A percentile compares a stretch with the other conserved stretches of the same genome.
phyloP scores from a whole-genome alignment of 192 early-diverging fungal genomes.

The Coemansia umbellata region DNA sequence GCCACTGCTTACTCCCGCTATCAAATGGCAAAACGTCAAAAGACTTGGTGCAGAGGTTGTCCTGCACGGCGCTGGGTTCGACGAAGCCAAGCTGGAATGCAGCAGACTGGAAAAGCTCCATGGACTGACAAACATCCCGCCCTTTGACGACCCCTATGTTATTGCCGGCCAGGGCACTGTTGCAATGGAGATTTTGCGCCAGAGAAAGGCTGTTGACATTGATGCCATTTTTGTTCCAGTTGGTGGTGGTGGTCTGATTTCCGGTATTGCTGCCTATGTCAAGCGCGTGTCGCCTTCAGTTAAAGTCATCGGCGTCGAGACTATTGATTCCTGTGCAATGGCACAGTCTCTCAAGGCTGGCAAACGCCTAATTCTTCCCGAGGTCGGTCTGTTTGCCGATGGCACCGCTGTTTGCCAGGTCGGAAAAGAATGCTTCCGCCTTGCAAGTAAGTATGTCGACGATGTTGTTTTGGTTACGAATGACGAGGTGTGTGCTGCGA shows the following conservation, averaged over 20 bases:
- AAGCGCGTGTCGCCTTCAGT: slow-evolving; percentile 86
- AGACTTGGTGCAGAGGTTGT: slow-evolving; percentile 88
- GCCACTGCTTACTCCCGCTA: slow-evolving; percentile 73
- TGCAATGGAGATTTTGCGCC: slow-evolving; percentile 79
- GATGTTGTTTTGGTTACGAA: slow-evolving; percentile 88
- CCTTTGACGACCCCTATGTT: slow-evolving; percentile 96
- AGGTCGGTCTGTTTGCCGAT: slow-evolving; percentile 96
- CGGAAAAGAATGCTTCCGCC: slow-evolving; percentile 82
- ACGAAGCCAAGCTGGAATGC: slow-evolving; percentile 89
- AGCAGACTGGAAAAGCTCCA: slow-evolving; percentile 62
- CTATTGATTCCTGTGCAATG: slow-evolving; percentile 88
- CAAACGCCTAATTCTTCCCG: slow-evolving; percentile 61
- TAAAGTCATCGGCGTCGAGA: slow-evolving; percentile 90
- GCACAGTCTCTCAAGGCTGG: slow-evolving; percentile 65
- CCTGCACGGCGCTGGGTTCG: slow-evolving; percentile 88
- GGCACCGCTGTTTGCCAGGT: slow-evolving; percentile 93
- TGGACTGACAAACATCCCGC: slow-evolving; percentile 88
- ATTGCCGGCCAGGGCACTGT: slow-evolving; percentile 99
- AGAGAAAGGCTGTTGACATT: slow-evolving; percentile 56
- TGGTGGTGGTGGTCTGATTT: slow-evolving; percentile 92
- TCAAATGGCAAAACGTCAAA: slow-evolving; percentile 90
- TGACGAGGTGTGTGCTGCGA: slow-evolving; percentile 94
- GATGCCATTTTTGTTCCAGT: slow-evolving; percentile 90
- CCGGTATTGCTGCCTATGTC: slow-evolving; percentile 89
- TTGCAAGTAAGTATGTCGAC: slow-evolving; percentile 78